A percentile compares a stretch with the other conserved stretches of the same genome.
Conservation (phyloP, 805 yeast genomes). For the Brettanomyces anomalus region DNA sequence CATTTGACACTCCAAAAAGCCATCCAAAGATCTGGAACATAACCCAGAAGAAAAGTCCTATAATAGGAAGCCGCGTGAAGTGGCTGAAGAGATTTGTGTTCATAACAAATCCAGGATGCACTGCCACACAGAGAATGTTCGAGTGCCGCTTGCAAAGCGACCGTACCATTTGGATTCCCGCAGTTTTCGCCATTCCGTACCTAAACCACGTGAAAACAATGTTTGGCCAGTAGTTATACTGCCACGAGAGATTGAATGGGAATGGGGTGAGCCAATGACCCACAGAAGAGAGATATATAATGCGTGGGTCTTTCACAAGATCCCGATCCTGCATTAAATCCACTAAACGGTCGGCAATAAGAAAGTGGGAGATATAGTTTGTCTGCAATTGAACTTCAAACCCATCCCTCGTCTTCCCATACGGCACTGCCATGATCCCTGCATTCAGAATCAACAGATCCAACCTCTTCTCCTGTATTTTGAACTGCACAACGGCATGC, state of each 20-base stretch:
- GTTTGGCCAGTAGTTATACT: conserved; percentile 53
- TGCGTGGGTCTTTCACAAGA: conserved; percentile 33
- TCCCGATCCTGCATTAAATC: conserved; percentile 37
- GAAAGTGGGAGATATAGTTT: conserved; percentile 67
- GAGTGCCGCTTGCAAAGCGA: conserved; percentile 61
- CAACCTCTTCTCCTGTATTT: conserved; percentile 36
- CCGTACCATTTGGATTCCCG: conserved; percentile 65
- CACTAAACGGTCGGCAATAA: conserved; percentile 53
- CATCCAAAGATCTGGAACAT: conserved; percentile 60
- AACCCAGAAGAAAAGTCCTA: conserved; percentile 71
- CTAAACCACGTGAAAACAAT: conserved; percentile 68
- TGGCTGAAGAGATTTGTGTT: conserved; percentile 66
- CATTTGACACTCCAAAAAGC: conserved; percentile 61
- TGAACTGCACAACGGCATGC: conserved; percentile 39
- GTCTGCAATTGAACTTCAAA: conserved; percentile 78
- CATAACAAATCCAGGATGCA: conserved; percentile 86
- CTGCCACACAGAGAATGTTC: conserved; percentile 49
- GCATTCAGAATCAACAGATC: conserved; percentile 70
- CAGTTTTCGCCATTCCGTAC: conserved; percentile 69
- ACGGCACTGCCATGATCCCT: conserved; percentile 75
- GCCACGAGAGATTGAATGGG: conserved; percentile 37
- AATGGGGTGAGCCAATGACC: conserved; percentile 49
- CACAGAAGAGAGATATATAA: conserved; percentile 55
- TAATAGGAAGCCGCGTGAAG: conserved; percentile 68
- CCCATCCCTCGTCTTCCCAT: conserved; percentile 45